phyloP scores from a whole-genome alignment of 2,329 filamentous ascomycete genomes.

The Fusarium setosum region DNA sequence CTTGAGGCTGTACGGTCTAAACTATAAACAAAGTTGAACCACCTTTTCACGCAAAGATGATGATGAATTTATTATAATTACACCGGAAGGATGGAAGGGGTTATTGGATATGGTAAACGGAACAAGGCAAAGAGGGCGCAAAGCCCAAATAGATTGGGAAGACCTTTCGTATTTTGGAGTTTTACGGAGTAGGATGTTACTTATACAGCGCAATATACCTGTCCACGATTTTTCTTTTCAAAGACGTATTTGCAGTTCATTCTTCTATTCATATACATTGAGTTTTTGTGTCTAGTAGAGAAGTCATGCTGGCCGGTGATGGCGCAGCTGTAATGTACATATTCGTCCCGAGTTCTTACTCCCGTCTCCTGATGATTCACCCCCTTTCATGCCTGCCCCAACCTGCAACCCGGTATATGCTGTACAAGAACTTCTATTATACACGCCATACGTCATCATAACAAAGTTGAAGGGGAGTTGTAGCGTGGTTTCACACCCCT shows the following conservation, averaged over 20 bases:
- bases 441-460: constrained; percentile 27
- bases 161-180: constrained; percentile 16
- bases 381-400: constrained; percentile 14
- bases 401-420: constrained; percentile 25
- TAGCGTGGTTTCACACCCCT: not conserved
- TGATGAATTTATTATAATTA: not conserved
- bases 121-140: constrained; percentile 5
- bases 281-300: constrained; percentile 36
- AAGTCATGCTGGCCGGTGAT: constrained; percentile 11
- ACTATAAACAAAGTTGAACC: constrained; percentile 56
- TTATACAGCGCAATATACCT: constrained; percentile 19
- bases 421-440: constrained; percentile 39
- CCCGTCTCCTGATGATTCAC: constrained; percentile 25
- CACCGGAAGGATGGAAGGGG: not conserved
- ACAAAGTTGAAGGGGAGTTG: not conserved
- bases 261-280: constrained; percentile 12
- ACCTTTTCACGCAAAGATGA: not conserved
- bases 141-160: constrained; percentile 21
- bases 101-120: not conserved
- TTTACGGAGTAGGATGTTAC: constrained; percentile 11
- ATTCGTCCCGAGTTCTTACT: constrained; percentile 16
- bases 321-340: constrained; percentile 31
- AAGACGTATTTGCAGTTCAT: not conserved
- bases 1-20: constrained; percentile 92
- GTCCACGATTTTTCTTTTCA: not conserved